A percentile compares a stretch with the other conserved stretches of the same genome.
Evolutionary conservation across 306 rosid species (phyloP).

Genomic region (Quercus parvula): DNA sequence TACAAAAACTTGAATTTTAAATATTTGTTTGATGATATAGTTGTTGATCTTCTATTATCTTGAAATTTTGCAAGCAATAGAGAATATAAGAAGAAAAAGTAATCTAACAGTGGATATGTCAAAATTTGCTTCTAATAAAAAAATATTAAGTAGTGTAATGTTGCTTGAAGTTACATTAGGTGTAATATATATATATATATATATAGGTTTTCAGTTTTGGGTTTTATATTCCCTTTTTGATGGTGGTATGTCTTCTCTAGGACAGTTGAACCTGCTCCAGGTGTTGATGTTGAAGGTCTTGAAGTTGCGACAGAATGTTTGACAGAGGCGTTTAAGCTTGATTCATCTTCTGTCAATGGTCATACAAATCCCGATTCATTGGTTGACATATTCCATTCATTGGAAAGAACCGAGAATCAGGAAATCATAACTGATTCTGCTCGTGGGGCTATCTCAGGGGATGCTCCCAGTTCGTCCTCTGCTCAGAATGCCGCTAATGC

Average conservation of each 20-base stretch:
- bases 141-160: too few relatives aligned
- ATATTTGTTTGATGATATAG: too few relatives aligned
- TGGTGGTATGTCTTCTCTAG: constrained; percentile 15
- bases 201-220: neutral
- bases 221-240: neutral
- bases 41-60: too few relatives aligned
- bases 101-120: too few relatives aligned
- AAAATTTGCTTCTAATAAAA: too few relatives aligned
- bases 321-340: constrained; percentile 62
- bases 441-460: constrained; percentile 31
- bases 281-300: constrained; percentile 70
- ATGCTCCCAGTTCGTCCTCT: constrained; percentile 41
- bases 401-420: constrained; percentile 35
- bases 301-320: constrained; percentile 85
- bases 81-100: too few relatives aligned
- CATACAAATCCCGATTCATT: constrained; percentile 39
- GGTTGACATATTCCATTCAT: constrained; percentile 62
- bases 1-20: too few relatives aligned
- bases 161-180: too few relatives aligned
- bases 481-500: constrained; percentile 27
- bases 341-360: constrained; percentile 33
- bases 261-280: constrained; percentile 70
- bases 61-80: too few relatives aligned
- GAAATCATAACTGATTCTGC: constrained; percentile 28
- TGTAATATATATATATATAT: neutral